These are phyloP conservation scores for Miamiensis avidus DNA, from an alignment of 169 alveolate genomes.

Conservation along the genomic window DNA sequence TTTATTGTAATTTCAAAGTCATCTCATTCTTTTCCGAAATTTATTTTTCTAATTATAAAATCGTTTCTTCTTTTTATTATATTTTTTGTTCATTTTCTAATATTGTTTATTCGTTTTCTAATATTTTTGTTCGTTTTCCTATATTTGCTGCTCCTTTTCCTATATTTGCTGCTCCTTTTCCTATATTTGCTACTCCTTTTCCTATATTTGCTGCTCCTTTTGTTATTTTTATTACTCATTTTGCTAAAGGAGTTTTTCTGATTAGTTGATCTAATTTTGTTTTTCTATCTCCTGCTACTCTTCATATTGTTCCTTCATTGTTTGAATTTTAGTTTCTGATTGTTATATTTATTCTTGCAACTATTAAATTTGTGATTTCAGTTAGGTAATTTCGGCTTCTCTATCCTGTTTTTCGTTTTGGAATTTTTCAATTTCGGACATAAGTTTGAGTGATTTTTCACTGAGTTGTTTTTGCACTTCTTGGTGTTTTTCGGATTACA, in stretches of 20 bases:
- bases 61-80: too few relatives aligned
- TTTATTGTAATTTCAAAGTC: neutral
- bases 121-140: neutral
- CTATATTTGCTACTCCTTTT: neutral
- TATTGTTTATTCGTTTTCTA: too few relatives aligned
- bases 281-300: neutral
- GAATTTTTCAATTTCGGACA: too few relatives aligned
- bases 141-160: neutral
- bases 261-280: neutral
- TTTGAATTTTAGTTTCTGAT: neutral
- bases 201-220: neutral
- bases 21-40: neutral
- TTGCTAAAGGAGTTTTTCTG: neutral
- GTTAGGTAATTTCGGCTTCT: neutral
- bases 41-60: neutral
- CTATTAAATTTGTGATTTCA: neutral
- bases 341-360: too few relatives aligned
- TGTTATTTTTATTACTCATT: neutral
- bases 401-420: neutral
- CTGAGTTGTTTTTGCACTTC: neutral
- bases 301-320: neutral
- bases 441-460: neutral
- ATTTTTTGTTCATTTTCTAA: neutral
- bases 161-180: neutral
- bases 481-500: neutral